phyloP scores from a whole-genome alignment of 2,329 filamentous ascomycete genomes.

The Fusarium napiforme region DNA sequence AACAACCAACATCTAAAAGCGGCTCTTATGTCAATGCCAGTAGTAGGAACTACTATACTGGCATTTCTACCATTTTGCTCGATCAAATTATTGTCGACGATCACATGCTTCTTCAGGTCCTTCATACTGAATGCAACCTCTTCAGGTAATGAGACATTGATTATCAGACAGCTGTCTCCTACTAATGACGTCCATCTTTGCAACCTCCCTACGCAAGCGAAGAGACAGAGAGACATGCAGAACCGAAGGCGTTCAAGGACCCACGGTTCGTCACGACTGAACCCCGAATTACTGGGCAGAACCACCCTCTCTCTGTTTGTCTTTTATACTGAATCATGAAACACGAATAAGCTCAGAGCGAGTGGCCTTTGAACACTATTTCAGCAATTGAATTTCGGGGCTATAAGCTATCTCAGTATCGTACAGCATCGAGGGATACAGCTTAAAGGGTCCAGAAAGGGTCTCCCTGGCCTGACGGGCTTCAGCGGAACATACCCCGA shows the following conservation, averaged over 20 bases:
- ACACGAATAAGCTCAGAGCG: too few species aligned
- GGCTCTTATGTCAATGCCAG: not conserved
- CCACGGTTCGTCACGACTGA: not conserved
- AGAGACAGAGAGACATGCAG: not conserved
- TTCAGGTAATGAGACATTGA: slow-evolving; percentile 1
- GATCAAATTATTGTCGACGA: not conserved
- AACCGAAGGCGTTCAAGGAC: not conserved
- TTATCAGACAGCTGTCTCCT: not conserved
- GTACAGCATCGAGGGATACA: not conserved
- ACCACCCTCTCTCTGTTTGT: not conserved
- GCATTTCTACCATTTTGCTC: not conserved
- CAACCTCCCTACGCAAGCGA: not conserved
- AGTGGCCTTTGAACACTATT: not conserved
- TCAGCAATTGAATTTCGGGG: not conserved
- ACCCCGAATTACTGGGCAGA: not conserved
- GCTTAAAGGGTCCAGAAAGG: not conserved
- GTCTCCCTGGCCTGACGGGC: not conserved
- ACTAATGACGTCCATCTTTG: not conserved
- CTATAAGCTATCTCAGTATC: not conserved
- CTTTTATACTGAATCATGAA: not conserved
- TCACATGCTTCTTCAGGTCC: not conserved
- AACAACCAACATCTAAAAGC: accelerated
- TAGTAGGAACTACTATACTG: not conserved
- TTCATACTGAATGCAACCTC: not conserved
- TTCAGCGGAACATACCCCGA: not conserved